These are phyloP conservation scores for Prosopis cineraria DNA, from an alignment of 306 rosid species.

Conservation along the genomic window DNA sequence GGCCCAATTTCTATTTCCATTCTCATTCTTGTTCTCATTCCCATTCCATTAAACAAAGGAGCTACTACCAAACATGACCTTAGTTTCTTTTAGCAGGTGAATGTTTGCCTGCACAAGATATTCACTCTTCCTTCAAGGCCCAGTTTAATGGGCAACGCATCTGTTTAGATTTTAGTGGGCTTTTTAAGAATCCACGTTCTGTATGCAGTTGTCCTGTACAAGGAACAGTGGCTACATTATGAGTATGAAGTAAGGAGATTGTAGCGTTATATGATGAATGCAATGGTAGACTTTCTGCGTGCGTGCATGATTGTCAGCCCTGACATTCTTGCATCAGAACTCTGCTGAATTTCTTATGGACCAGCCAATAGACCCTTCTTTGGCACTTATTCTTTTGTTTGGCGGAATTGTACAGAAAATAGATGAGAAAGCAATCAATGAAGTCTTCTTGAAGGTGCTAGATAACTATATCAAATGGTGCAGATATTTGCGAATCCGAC, in stretches of 20 bases:
- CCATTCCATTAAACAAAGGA: neutral
- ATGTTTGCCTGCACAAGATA: slow-evolving; percentile 1
- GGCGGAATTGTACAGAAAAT: slow-evolving; percentile 62
- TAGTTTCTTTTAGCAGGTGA: neutral
- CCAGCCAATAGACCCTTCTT: slow-evolving; percentile 1
- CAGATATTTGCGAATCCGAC: slow-evolving; percentile 76
- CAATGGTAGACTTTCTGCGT: neutral
- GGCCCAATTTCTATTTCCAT: neutral
- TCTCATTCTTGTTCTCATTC: neutral
- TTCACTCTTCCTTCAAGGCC: neutral
- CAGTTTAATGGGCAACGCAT: neutral
- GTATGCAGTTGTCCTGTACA: slow-evolving; percentile 8
- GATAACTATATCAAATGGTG: slow-evolving; percentile 95
- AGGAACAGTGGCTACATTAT: slow-evolving; percentile 3
- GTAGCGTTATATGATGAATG: neutral
- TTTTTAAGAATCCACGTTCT: neutral
- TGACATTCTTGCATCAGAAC: neutral
- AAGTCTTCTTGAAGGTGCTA: slow-evolving; percentile 81
- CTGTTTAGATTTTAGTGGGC: neutral
- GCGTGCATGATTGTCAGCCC: slow-evolving; percentile 10
- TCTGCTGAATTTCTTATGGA: slow-evolving; percentile 22
- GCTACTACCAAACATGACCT: neutral
- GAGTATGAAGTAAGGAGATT: neutral
- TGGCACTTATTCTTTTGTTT: slow-evolving; percentile 23
- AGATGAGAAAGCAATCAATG: slow-evolving; percentile 83